Base-by-base conservation (phyloP, 2,329 filamentous ascomycete genomes). In the Orbilia ellipsospora region DNA sequence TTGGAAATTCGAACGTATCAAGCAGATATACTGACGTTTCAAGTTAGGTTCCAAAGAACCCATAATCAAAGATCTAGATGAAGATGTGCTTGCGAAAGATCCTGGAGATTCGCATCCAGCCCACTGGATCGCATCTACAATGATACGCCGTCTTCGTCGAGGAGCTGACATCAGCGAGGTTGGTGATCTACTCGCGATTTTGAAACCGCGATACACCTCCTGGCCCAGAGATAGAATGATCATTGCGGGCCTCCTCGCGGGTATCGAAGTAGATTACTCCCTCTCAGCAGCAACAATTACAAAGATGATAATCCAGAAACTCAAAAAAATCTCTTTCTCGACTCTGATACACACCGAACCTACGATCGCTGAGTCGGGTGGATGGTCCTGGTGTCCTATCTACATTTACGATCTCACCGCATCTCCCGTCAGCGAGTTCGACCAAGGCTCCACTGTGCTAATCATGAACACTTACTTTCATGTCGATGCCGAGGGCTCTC, bases 161-260 rank as follows among this genome's bases (percentile, higher is more conserved):
- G 20, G 42, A 1, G 65, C 40, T 10, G 13, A 50, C 7, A 62
- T 69, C 8, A 40, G 48, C 2, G 59, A 69, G 16, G 51, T 80
- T 4, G 60, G 75, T 45, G 78, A 79, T 26, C 66, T 80, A 28
- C 54, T 80, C 15, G 66, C 74, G 10, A 68, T 78, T 16, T 59
- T 80, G 8, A 57, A 76, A 10, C 68, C 78, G 8, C 62, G 79
- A n/a, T 63, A 77, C 59, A 80, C 79, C 20, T 80, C 79, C n/a
- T 78, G 77, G 77, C 74, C 76, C 0, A 66, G 68, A n/a, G 79
- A 80, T 56, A 67, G 72, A 44, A 75, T 78, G 20, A 76, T 77
- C 44, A 80, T 80, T 18, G 77, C 79, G 5, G 78, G 68, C 1
- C 75, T 78, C 2, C 54, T 80, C 44, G 67, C 77, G 1, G 79